Base-by-base conservation (phyloP, 2,329 filamentous ascomycete species). In the Chaetomium strumarium region DNA sequence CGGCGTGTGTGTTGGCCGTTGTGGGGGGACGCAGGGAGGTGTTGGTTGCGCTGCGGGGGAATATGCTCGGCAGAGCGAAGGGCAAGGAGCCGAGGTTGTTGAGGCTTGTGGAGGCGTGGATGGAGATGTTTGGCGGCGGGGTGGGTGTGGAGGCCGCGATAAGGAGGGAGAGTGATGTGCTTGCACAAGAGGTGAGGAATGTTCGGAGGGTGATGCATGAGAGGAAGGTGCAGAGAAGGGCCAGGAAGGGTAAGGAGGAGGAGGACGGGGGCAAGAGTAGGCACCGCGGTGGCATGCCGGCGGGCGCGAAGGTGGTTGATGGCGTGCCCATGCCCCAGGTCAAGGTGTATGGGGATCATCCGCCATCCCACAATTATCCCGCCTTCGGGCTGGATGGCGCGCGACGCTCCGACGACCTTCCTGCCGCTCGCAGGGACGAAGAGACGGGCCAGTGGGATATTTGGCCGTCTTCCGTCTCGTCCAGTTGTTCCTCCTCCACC, bases 1-100 rank as follows among this genome's bases (percentile, higher is more conserved):
- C 79, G 59, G 78, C 77, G 1, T 83, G 79, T 55, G 73, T 78
- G 29, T 62, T 82, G 12, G 70, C 75, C 1, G 67, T 68, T 3
- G 60, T 83, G 0, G 78, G 78, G 2, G 73, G 72, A 0, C 68
- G 70, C 31, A 63, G 60, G 5, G 61, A 67, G 14, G 58, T 72
- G 1, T 63, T 83, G 2, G 62, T 67, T 6, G 76, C 78, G 58
- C 59, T 83, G 31, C 64, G 72, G 29, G 71, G 75, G 3, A 65
- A 68, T 38, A 59, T 80, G 49, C 29, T 72, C 10, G 70, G 71
- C 31, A 70, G 77, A 33, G 57, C 58, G 19, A 63, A 63, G 49
- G 55, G 46, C 13, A 48, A 51, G 16, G 38, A 30, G 37, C 73
- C 75, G 17, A 67, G 68, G 10, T 57, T 79, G 7, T 58, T 66